A percentile compares a stretch with the other conserved stretches of the same genome.
phyloP scores from a whole-genome alignment of 805 yeast genomes.

The Candida tibetensis region DNA sequence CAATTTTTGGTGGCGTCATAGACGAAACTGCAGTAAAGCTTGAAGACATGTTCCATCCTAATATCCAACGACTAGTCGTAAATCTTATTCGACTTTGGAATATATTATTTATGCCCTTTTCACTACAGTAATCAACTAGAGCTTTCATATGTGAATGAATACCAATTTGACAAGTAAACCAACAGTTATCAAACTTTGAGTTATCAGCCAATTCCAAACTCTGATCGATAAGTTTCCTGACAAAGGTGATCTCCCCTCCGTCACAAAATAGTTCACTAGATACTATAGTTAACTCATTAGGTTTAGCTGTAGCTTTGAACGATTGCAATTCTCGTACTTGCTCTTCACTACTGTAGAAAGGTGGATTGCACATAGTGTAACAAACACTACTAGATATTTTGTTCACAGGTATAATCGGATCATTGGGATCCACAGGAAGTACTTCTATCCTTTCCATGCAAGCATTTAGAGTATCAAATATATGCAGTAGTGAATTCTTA shows the following conservation, averaged over 20 bases:
- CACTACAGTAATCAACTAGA: conserved; percentile 2
- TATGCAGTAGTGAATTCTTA: conserved; percentile 8
- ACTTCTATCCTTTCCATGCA: neutral
- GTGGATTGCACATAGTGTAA: conserved; percentile 21
- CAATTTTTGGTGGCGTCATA: neutral
- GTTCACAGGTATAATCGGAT: conserved; percentile 2
- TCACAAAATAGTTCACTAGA: conserved; percentile 11
- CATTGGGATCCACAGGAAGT: neutral
- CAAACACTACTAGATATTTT: neutral
- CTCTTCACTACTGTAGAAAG: conserved; percentile 14
- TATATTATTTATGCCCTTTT: conserved; percentile 1
- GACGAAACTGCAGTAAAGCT: neutral
- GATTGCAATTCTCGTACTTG: neutral
- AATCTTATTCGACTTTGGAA: conserved; percentile 8
- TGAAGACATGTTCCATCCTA: conserved; percentile 16
- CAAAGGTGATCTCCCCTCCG: conserved; percentile 19
- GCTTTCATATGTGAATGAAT: conserved; percentile 11
- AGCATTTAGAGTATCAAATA: neutral
- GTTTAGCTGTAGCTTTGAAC: conserved; percentile 6
- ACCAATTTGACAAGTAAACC: conserved; percentile 21
- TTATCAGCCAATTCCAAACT: conserved; percentile 2
- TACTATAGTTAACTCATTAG: conserved; percentile 9
- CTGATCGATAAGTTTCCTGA: conserved; percentile 13
- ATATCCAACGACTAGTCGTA: conserved; percentile 17
- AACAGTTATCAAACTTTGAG: conserved; percentile 8